Evolutionary conservation across 2,329 filamentous ascomycete genomes (phyloP).

Genomic region (Trichoderma pleuroti): DNA sequence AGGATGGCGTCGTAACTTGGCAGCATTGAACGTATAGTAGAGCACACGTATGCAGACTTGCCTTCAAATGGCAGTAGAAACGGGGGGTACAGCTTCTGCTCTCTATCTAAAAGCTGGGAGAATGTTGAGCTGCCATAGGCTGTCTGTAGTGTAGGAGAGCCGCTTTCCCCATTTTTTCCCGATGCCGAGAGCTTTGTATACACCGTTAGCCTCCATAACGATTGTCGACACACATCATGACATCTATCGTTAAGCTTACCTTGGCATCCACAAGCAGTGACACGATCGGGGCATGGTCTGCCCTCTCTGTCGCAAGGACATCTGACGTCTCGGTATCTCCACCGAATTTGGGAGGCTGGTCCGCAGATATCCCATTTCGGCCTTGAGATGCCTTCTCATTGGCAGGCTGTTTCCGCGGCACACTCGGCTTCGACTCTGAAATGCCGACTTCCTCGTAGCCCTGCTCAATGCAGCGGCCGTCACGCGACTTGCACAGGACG

Average conservation of each 20-base stretch:
- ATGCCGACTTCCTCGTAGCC: not conserved
- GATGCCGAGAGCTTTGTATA: not conserved
- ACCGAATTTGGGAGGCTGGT: not conserved
- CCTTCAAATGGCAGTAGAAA: not conserved
- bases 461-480: slow-evolving; percentile 21
- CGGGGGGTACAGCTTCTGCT: not conserved
- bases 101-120: not conserved
- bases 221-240: not conserved
- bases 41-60: slow-evolving; percentile 17
- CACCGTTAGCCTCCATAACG: not conserved
- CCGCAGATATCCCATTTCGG: not conserved
- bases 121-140: not conserved
- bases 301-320: not conserved
- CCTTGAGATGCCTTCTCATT: not conserved
- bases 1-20: slow-evolving; percentile 23
- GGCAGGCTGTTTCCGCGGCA: not conserved
- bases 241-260: not conserved
- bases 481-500: slow-evolving; percentile 33
- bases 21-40: slow-evolving; percentile 21
- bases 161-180: not conserved
- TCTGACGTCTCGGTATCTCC: not conserved
- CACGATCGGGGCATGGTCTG: slow-evolving; percentile 6
- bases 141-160: not conserved
- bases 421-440: not conserved
- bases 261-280: slow-evolving; percentile 14